Evolutionary conservation across 129 eudicot species (phyloP), one percentile per base, ranked within the genome.

Genomic region (Sambucus nigra): DNA sequence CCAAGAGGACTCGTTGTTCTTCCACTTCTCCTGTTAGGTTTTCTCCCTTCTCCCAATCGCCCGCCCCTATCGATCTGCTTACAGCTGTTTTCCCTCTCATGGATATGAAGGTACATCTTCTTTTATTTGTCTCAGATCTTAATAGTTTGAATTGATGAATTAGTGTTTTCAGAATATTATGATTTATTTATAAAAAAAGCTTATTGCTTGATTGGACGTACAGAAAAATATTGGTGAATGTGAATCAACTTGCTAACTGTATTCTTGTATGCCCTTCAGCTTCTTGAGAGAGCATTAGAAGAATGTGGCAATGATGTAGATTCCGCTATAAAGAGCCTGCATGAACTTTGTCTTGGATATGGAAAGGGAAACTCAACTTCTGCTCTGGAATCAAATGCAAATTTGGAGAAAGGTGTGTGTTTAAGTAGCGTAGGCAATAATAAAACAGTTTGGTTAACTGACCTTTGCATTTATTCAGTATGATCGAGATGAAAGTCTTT

Each of bases 301-400:
- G 76, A 76, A 63, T 84, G 86, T 51, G 86, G 77, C 46, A 60
- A 73, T 69, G 93, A 89, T 63, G 27, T 89, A 19, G 82, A 76
- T 57, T 47, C 75, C 44, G 95, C 97, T 12, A 76, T 84, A 19
- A 81, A 78, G 72, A 75, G 82, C 58, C 78, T 89, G 63, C 74
- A 71, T 3, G 82, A 76, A 64, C 84, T 89, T 35, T 70, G 64
- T 73, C 65, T 78, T 57, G 94, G 73, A 63, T 56, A 81, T 55
- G 41, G 60, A 5, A 79, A 68, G 45, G 82, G 68, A 8, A 50
- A 61, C 26, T 51, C 80, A 1, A 57, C 58, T 48, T 61, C 74
- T 48, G 56, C 68, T 1, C 72, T 25, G 53, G 67, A 83, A 31
- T 65, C 44, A 24, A 54, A 70, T 54, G 46, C 73, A 15, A n/a